Percentiles rank a stretch among this genome's conserved stretches.
These are phyloP conservation scores for Arctium minus DNA, from an alignment of 129 eudicot genomes.

Conservation along the genomic window DNA sequence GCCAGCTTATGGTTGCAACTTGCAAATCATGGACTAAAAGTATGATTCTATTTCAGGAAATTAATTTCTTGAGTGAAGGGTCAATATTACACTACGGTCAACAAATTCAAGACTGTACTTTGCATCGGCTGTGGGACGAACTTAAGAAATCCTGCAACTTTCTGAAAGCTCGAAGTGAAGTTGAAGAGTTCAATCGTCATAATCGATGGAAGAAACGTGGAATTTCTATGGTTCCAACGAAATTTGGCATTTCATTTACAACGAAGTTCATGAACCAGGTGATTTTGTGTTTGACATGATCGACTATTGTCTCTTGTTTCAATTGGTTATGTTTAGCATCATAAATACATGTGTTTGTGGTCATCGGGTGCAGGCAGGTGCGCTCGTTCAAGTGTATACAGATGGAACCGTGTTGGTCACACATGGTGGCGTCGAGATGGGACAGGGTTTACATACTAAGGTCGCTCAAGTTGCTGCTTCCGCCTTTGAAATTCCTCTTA, in stretches of 20 bases:
- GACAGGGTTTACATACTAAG: constrained; percentile 96
- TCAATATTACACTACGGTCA: constrained; percentile 82
- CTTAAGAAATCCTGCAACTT: constrained; percentile 68
- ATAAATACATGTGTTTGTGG: neutral
- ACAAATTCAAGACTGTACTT: constrained; percentile 63
- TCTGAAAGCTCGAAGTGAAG: constrained; percentile 51
- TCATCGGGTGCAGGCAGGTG: constrained; percentile 71
- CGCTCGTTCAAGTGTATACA: constrained; percentile 92
- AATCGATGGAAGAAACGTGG: constrained; percentile 93
- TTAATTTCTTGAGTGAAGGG: constrained; percentile 78
- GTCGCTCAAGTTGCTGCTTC: constrained; percentile 98
- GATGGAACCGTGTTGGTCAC: constrained; percentile 98
- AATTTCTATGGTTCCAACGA: constrained; percentile 79
- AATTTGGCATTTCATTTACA: constrained; percentile 90
- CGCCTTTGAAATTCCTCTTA: constrained; percentile 79
- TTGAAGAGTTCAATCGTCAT: constrained; percentile 62
- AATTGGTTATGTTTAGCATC: neutral
- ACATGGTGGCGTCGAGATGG: constrained; percentile 99
- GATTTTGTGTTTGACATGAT: neutral
- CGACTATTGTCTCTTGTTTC: neutral
- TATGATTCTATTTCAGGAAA: constrained; percentile 52
- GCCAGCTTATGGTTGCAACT: neutral
- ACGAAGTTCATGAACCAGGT: constrained; percentile 94
- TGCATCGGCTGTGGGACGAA: constrained; percentile 76
- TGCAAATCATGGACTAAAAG: neutral